phyloP scores from a whole-genome alignment of 2,329 filamentous ascomycete genomes.

The Alternaria arbusti region DNA sequence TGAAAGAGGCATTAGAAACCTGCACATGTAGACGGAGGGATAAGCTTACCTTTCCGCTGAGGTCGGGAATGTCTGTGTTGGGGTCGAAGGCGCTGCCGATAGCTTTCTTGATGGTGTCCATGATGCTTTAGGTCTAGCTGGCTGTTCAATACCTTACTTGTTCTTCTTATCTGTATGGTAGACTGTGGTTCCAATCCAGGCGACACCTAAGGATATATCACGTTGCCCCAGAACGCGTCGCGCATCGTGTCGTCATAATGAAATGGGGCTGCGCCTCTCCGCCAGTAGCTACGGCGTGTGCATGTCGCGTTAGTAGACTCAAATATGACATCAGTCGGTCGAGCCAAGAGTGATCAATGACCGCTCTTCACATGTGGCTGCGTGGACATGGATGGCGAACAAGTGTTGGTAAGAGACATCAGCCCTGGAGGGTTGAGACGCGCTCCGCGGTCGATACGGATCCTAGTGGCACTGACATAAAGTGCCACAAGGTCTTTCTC shows the following conservation, averaged over 20 bases:
- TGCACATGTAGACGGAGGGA: not conserved
- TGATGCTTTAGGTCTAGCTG: not conserved
- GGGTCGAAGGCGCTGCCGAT: constrained; percentile 41
- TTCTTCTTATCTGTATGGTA: not conserved
- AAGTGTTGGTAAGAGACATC: not conserved
- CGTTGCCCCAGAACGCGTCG: not conserved
- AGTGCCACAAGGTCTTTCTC: not conserved
- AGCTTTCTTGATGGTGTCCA: constrained; percentile 35
- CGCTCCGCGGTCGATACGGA: not conserved
- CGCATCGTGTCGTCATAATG: constrained; percentile 25
- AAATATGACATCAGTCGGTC: not conserved
- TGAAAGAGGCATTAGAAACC: constrained; percentile 12
- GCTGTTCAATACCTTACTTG: not conserved
- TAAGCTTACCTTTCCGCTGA: constrained; percentile 44
- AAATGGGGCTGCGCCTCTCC: not conserved
- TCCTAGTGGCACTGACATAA: not conserved
- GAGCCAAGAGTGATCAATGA: not conserved
- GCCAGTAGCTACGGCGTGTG: not conserved
- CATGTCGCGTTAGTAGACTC: not conserved
- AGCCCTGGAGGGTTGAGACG: not conserved
- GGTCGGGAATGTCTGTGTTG: constrained; percentile 50
- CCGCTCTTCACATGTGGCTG: not conserved
- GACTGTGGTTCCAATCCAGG: not conserved
- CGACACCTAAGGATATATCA: not conserved
- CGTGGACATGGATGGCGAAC: not conserved